Evolutionary conservation across 1,139 yeast species (phyloP), one percentile per base, ranked within the genome.

Genomic region (Sugiyamaella neomexicana): DNA sequence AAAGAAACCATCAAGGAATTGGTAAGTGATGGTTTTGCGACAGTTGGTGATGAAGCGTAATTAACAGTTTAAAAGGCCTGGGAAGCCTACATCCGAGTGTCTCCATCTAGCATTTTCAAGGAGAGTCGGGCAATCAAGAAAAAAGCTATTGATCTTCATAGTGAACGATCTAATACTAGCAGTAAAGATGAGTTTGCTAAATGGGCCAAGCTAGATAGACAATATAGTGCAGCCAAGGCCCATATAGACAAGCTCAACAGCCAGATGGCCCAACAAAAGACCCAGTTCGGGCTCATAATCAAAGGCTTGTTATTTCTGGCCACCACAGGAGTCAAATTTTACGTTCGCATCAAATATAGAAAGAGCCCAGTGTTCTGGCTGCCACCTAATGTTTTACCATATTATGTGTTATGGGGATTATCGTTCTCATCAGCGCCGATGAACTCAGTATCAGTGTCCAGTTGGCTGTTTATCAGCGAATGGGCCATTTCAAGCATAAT

Each of bases 171-270:
- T 45, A 65, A 78, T 7, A 80, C 91, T 13, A 82, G 90, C 58
- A 95, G 97, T 5, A 97, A 91, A 69, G 97, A 93, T 67, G 85
- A 93, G 64, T 93, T 91, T 69, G 97, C 98, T 46, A 85, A 81
- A 65, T 93, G 99, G 99, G 95, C 98, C 2, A 89, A 89, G 68
- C 77, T 91, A 60, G 91, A 89, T 65, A 79, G 99, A 50, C 80
- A 79, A 63, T 73, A 79, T 56, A 91, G 86, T 59, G 79, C 80
- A 58, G 68, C 88, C 53, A 75, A 77, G 50, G 75, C 72, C 9
- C 82, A 86, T 58, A 72, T 86, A 47, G 79, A 76, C 27, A 60
- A 64, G 13, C 65, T 53, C 52, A 67, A 73, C 49, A 69, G 70
- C 16, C 63, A 67, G 2, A 68, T 82, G 12, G 66, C 74, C 2